These are phyloP conservation scores for Lasiosphaeria miniovina DNA, from an alignment of 495 filamentous ascomycete species.

Conservation along the genomic window DNA sequence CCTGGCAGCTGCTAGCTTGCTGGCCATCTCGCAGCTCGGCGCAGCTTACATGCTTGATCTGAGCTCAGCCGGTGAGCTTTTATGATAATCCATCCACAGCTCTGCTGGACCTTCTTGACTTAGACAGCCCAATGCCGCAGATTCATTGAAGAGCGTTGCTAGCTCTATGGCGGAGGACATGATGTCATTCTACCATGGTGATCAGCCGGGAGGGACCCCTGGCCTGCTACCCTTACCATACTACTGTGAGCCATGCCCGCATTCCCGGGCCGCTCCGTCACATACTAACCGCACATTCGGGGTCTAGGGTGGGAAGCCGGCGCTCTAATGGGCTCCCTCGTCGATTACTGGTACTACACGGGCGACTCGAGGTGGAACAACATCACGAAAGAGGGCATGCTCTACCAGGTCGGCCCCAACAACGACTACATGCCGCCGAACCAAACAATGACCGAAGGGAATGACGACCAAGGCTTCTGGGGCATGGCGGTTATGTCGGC, in stretches of 20 bases:
- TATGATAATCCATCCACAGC: too few species aligned
- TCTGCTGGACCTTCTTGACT: not conserved
- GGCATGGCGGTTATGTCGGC: conserved; percentile 65
- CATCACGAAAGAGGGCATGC: conserved; percentile 52
- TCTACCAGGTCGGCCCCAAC: conserved; percentile 57
- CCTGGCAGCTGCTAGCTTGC: conserved; percentile 10
- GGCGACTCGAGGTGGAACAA: conserved; percentile 60
- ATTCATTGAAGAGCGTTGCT: conserved; percentile 63
- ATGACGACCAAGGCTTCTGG: conserved; percentile 70
- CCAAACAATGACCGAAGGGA: conserved; percentile 59
- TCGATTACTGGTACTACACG: conserved; percentile 67
- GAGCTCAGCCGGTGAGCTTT: conserved; percentile 27
- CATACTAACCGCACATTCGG: not conserved
- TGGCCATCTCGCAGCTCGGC: conserved; percentile 12
- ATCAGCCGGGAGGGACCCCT: conserved; percentile 54
- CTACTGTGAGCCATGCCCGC: conserved; percentile 34
- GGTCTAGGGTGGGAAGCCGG: conserved; percentile 78
- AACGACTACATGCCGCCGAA: conserved; percentile 64
- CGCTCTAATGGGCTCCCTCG: conserved; percentile 62
- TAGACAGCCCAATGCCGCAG: conserved; percentile 37
- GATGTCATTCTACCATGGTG: conserved; percentile 66
- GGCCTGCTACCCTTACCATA: conserved; percentile 43
- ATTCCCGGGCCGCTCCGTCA: not conserved
- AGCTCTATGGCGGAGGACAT: conserved; percentile 58
- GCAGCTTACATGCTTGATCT: conserved; percentile 30